Percentiles rank a stretch among this genome's conserved stretches.
phyloP scores from a whole-genome alignment of 2,329 filamentous ascomycete species.

The Metarhizium brunneum region DNA sequence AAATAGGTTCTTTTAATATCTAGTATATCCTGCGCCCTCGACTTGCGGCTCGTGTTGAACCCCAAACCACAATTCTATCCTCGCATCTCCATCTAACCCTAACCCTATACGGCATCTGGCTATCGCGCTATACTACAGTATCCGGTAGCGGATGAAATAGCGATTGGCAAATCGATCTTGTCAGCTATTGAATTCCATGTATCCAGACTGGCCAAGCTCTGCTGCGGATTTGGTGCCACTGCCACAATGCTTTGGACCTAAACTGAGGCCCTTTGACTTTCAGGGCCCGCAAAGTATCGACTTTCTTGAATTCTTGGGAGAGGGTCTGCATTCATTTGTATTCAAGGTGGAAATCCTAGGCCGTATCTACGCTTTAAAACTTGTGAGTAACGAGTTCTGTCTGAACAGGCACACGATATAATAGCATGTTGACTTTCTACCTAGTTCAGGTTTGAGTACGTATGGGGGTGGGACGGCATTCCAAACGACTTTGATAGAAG shows the following conservation, averaged over 20 bases:
- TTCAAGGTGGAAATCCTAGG: background rate
- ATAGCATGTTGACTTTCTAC: background rate
- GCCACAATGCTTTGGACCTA: slow-evolving; percentile 13
- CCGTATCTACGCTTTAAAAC: background rate
- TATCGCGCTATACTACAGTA: too few relatives aligned
- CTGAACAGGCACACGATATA: too few relatives aligned
- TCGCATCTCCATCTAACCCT: too few relatives aligned
- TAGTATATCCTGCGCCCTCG: too few relatives aligned
- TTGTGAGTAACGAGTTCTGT: background rate
- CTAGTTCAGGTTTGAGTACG: background rate
- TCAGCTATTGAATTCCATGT: slow-evolving; percentile 1
- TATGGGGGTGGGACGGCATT: background rate
- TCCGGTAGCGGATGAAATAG: too few relatives aligned
- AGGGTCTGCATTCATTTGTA: slow-evolving; percentile 7
- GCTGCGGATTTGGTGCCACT: slow-evolving; percentile 12
- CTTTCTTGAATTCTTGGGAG: slow-evolving; percentile 11
- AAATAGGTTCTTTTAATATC: too few relatives aligned
- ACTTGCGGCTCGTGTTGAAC: too few relatives aligned
- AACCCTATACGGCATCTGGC: too few relatives aligned
- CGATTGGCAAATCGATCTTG: too few relatives aligned
- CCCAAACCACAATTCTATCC: too few relatives aligned
- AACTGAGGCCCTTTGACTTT: slow-evolving; percentile 14
- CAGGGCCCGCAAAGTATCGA: slow-evolving; percentile 14
- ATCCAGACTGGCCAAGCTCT: slow-evolving; percentile 9
- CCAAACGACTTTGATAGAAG: background rate